Conservation (phyloP, 352 stramenopile species). For the Globisporangium paddicum region DNA sequence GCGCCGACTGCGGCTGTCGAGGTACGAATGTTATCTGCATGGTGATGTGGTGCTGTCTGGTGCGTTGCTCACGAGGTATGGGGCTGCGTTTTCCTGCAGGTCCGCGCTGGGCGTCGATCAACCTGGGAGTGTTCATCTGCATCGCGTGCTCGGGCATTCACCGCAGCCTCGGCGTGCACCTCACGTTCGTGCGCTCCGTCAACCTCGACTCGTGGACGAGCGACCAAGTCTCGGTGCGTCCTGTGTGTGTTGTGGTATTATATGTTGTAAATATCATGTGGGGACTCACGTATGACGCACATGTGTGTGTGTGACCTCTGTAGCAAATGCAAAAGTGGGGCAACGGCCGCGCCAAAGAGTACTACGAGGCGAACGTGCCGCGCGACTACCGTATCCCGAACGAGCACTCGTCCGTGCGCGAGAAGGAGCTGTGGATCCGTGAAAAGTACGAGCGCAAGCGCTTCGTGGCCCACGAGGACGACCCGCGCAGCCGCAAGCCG, state of each 20-base stretch:
- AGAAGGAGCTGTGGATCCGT: constrained; percentile 89
- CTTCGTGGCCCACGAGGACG: constrained; percentile 55
- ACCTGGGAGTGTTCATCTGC: constrained; percentile 94
- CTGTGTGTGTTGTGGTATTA: background rate
- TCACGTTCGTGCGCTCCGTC: constrained; percentile 91
- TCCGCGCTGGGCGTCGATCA: constrained; percentile 92
- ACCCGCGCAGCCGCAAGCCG: constrained; percentile 28
- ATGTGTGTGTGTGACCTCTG: background rate
- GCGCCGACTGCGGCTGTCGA: constrained; percentile 83
- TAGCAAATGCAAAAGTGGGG: constrained; percentile 91
- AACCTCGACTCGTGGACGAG: constrained; percentile 93
- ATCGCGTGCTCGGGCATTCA: constrained; percentile 93
- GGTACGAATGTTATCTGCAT: constrained; percentile 26
- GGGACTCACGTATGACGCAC: too few species aligned
- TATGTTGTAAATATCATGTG: background rate
- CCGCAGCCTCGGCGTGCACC: constrained; percentile 89
- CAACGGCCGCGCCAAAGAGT: constrained; percentile 85
- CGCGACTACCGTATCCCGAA: constrained; percentile 71
- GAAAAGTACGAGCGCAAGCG: constrained; percentile 89
- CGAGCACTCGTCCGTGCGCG: constrained; percentile 76
- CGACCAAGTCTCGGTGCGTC: constrained; percentile 76
- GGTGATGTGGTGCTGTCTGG: background rate
- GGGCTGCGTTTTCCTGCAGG: constrained; percentile 15
- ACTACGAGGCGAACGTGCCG: constrained; percentile 86
- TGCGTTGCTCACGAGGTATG: background rate